Percentiles rank a stretch among this genome's conserved stretches.
phyloP scores from a whole-genome alignment of 257 asterid genomes.

The Penstemon davidsonii region DNA sequence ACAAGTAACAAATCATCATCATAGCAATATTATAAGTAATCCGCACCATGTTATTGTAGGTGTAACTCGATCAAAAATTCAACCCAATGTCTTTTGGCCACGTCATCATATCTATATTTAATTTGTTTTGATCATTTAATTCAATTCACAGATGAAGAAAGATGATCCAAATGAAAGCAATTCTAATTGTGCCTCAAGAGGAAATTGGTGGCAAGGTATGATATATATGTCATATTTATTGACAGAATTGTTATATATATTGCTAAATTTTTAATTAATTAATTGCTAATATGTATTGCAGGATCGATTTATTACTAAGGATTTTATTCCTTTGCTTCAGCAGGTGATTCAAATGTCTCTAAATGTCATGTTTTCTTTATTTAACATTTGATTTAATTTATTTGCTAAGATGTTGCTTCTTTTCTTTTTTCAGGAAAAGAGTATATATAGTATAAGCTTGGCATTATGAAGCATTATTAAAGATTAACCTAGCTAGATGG shows the following conservation, averaged over 20 bases:
- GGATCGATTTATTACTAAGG: constrained; percentile 66
- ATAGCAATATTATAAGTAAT: too few relatives aligned
- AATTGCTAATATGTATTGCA: constrained; percentile 25
- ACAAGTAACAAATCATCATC: constrained; percentile 28
- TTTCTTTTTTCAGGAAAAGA: too few relatives aligned
- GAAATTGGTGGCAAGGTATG: constrained; percentile 88
- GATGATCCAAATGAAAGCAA: constrained; percentile 50
- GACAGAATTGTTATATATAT: background rate
- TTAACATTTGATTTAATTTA: too few relatives aligned
- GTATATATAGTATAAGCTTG: too few relatives aligned
- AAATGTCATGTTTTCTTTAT: too few relatives aligned
- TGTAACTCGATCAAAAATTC: too few relatives aligned
- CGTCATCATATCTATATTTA: too few relatives aligned
- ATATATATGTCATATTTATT: background rate
- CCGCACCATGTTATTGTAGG: too few relatives aligned
- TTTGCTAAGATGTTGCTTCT: too few relatives aligned
- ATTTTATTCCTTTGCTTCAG: background rate
- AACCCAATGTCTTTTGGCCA: too few relatives aligned
- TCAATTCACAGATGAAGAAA: constrained; percentile 42
- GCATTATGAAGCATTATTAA: too few relatives aligned
- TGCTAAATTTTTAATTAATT: background rate
- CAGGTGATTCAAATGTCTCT: constrained; percentile 5
- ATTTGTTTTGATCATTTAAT: background rate
- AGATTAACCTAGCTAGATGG: too few relatives aligned
- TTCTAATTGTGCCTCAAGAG: constrained; percentile 60